Evolutionary conservation across 2,329 filamentous ascomycete genomes (phyloP), one percentile per base, ranked within the genome.

Genomic region (Colletotrichum godetiae): DNA sequence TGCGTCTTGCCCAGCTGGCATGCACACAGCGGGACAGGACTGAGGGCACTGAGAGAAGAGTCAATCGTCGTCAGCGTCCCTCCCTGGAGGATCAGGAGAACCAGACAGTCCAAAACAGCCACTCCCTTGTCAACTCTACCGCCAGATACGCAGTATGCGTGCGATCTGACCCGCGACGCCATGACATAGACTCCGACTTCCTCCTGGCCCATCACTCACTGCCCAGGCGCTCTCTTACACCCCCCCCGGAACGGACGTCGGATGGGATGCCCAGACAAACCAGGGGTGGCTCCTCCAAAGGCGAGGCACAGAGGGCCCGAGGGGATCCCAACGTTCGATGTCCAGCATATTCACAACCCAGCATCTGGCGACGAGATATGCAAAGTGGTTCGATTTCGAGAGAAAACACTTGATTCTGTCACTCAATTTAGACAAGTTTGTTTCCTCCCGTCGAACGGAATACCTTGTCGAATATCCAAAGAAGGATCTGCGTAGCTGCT

Each of bases 321-420:
- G 67, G 52, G 71, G 35, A 70, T 31, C 73, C 73, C 46, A 77
- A 77, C 77, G 70, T 79, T 78, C 78, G 77, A 80, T 79, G 62
- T 59, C 59, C n/a, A 67, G 64, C 74, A 74, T 60, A 61, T 64
- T 55, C 67, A 64, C 46, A 66, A 56, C 59, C 64, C 67, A 72
- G 60, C 52, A 74, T 76, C 77, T 77, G 77, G 75, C 69, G 67
- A 77, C 73, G 75, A 74, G 74, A 68, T 75, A 65, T 68, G 70
- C 67, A 46, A 66, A 69, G 71, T 80, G 77, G 78, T 80, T 77
- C 78, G 79, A 81, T 77, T 60, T 68, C 35, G 66, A 66, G 63
- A 60, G 70, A 78, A 77, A 80, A 78, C 77, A 74, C 77, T 78
- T 79, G 78, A 80, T 78, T 52, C 19, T 74, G n/a, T 58, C 56